Base-by-base conservation (phyloP, 2,329 filamentous ascomycete genomes). In the Furcasterigmium sp. region DNA sequence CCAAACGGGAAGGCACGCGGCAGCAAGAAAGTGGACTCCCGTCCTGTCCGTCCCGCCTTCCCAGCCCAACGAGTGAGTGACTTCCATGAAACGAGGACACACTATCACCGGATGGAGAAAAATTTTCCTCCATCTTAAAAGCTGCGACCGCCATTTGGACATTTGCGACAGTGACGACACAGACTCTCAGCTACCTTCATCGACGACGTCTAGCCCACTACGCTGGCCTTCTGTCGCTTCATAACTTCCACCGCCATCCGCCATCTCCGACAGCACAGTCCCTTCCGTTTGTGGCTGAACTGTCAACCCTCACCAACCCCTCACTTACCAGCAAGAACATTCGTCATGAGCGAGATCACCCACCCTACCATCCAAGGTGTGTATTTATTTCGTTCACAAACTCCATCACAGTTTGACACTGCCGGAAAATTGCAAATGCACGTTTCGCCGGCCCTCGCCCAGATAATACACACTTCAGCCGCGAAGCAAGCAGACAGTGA, bases 321-420 rank as follows among this genome's bases (percentile, higher is more conserved):
- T 35, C 32, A 17, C 17, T 11, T 17, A n/a, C 32, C 32, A 17
- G n/a, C 32, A 35, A 35, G 18, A 35, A 35, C 32, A 17, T 37
- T 39, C 47, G 67, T 62, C 54, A 78, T 76, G 74, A 66, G 68
- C 53, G 75, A 78, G 53, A 75, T 78, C 56, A 68, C 67, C 46
- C 76, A 80, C 67, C 62, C 63, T 56, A 80, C 75, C 59, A 79
- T 79, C 65, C 67, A 78, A 65, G 75, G 75, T 78, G 68, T 49
- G 72, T 69, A 15, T 15, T n/a, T 17, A 17, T 13, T 15, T 14
- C 43, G 32, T 20, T 42, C 13, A 32, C n/a, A n/a, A n/a, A n/a
- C n/a, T 34, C 15, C 29, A 15, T 39, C 18, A 11, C 35, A 28
- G 15, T 41, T n/a, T n/a, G n/a, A n/a, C n/a, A n/a, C n/a, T n/a